A percentile compares a stretch with the other conserved stretches of the same genome.
phyloP scores from a whole-genome alignment of 495 filamentous ascomycete genomes.

The Penicillium simplicissimum region DNA sequence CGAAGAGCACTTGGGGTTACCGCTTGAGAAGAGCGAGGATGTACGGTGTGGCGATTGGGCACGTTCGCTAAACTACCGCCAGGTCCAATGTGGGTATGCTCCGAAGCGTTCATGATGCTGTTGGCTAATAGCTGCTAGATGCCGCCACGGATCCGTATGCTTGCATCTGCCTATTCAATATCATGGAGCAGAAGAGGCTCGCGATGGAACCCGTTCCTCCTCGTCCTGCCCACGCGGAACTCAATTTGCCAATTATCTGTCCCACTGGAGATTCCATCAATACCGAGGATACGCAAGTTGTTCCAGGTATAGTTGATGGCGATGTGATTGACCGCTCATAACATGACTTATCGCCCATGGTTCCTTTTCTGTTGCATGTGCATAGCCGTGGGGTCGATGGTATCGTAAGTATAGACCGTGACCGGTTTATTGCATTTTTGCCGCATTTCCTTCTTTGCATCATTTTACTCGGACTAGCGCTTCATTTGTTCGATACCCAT shows the following conservation, averaged over 20 bases:
- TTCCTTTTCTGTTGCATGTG: neutral
- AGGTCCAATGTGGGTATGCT: slow-evolving; percentile 67
- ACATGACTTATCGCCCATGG: neutral
- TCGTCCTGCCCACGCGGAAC: slow-evolving; percentile 65
- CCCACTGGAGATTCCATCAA: slow-evolving; percentile 11
- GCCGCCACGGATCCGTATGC: slow-evolving; percentile 85
- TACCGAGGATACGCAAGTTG: slow-evolving; percentile 9
- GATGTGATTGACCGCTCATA: slow-evolving; percentile 6
- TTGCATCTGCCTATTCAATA: slow-evolving; percentile 68
- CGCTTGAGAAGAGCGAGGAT: slow-evolving; percentile 67
- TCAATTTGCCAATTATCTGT: slow-evolving; percentile 56
- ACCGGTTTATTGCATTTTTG: neutral
- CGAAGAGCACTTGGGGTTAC: slow-evolving; percentile 70
- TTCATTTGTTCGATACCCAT: neutral
- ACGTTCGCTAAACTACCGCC: slow-evolving; percentile 55
- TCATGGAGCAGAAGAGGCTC: slow-evolving; percentile 65
- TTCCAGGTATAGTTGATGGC: slow-evolving; percentile 9
- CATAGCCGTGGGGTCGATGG: neutral
- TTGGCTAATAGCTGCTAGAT: slow-evolving; percentile 48
- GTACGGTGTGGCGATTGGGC: slow-evolving; percentile 77
- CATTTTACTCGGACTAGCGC: neutral
- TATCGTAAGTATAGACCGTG: neutral
- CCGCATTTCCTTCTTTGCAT: neutral
- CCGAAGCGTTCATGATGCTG: neutral
- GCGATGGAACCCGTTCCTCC: slow-evolving; percentile 68